These are phyloP conservation scores for Stipa capillata DNA, from an alignment of 176 grass and related monocot genomes.

Conservation along the genomic window DNA sequence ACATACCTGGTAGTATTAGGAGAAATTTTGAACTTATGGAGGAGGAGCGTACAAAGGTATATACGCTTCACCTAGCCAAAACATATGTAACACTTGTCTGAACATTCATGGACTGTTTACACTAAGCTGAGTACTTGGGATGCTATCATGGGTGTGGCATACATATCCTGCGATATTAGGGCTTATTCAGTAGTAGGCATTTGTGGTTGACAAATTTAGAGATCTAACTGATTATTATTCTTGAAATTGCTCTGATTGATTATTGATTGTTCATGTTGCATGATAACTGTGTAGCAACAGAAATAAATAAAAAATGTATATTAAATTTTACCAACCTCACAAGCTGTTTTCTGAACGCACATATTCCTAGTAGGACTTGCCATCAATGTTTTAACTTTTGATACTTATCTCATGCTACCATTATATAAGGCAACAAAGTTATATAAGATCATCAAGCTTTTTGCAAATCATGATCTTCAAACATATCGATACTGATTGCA, in stretches of 20 bases:
- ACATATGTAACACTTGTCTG: neutral
- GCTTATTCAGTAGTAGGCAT: neutral
- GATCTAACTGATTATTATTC: neutral
- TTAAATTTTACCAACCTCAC: neutral
- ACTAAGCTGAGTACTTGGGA: neutral
- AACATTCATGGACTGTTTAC: neutral
- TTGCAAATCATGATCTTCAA: constrained; percentile 6
- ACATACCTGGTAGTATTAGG: constrained; percentile 82
- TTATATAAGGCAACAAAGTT: neutral
- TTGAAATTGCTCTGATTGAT: neutral
- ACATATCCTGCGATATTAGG: neutral
- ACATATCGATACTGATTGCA: neutral
- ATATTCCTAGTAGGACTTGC: neutral
- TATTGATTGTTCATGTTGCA: neutral
- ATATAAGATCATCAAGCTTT: neutral
- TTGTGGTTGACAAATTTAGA: neutral
- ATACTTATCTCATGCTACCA: neutral
- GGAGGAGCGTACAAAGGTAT: constrained; percentile 97
- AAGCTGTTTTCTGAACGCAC: neutral
- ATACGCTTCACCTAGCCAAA: neutral
- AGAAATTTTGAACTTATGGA: constrained; percentile 99
- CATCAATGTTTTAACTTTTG: neutral
- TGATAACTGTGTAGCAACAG: neutral
- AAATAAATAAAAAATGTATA: neutral
- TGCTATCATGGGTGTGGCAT: neutral